A percentile compares a stretch with the other conserved stretches of the same genome.
Evolutionary conservation across 306 rosid species (phyloP).

Genomic region (Fragaria ananassa): DNA sequence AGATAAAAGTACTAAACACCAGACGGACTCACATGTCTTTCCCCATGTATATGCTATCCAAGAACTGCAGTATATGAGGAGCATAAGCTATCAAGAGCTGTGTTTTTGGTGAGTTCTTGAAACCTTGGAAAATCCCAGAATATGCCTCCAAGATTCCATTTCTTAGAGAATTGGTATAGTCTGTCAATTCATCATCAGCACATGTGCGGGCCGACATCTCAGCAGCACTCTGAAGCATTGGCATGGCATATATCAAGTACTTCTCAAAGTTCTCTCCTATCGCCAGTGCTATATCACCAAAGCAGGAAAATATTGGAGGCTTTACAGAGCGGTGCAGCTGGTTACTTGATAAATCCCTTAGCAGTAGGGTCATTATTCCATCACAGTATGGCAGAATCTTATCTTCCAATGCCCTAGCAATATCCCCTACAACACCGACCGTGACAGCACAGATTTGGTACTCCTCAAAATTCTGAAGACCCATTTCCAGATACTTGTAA

Average conservation of each 20-base stretch:
- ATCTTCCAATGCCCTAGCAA: conserved; percentile 87
- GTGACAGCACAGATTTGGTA: conserved; percentile 90
- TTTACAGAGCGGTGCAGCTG: conserved; percentile 86
- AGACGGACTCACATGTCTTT: conserved; percentile 73
- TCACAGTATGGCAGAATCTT: conserved; percentile 84
- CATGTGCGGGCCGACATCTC: conserved; percentile 70
- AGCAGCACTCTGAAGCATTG: conserved; percentile 84
- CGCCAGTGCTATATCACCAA: conserved; percentile 88
- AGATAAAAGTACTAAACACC: neutral
- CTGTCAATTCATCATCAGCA: conserved; percentile 77
- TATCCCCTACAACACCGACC: conserved; percentile 94
- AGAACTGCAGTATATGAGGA: conserved; percentile 76
- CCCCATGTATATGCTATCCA: conserved; percentile 82
- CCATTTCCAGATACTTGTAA: conserved; percentile 73
- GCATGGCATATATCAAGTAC: conserved; percentile 85
- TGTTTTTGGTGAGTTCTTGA: conserved; percentile 74
- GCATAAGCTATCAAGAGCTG: conserved; percentile 85
- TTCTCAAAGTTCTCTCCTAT: conserved; percentile 81
- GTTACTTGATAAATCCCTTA: conserved; percentile 80
- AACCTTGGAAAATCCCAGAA: conserved; percentile 92
- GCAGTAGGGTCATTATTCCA: conserved; percentile 88
- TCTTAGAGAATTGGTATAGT: conserved; percentile 78
- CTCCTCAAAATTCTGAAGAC: conserved; percentile 92
- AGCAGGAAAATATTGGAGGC: conserved; percentile 86
- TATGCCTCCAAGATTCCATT: conserved; percentile 94